phyloP scores from a whole-genome alignment of 164 flowering plant species.

The Houttuynia cordata region DNA sequence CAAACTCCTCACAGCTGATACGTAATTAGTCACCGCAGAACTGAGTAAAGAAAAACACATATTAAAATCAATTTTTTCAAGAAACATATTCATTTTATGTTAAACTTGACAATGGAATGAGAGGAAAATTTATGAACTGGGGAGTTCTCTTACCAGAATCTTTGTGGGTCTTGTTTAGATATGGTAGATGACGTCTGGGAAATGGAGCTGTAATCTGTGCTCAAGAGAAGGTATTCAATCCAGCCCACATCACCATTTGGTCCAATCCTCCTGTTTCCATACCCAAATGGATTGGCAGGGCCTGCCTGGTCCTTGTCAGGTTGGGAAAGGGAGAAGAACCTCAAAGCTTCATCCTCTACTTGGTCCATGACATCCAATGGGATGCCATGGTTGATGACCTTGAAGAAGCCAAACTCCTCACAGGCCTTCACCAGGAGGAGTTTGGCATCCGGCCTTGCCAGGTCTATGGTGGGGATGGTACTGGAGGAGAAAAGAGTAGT shows the following conservation, averaged over 20 bases:
- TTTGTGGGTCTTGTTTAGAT: slow-evolving; percentile 30
- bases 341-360: slow-evolving; percentile 45
- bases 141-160: too few relatives aligned
- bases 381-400: slow-evolving; percentile 68
- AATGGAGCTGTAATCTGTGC: slow-evolving; percentile 24
- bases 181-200: slow-evolving; percentile 19
- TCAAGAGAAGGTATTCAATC: slow-evolving; percentile 76
- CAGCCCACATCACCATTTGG: slow-evolving; percentile 89
- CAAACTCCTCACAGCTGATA: slow-evolving; percentile 37
- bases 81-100: too few relatives aligned
- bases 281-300: slow-evolving; percentile 69
- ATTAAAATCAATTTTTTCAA: too few relatives aligned
- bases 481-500: slow-evolving; percentile 4
- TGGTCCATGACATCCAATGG: slow-evolving; percentile 34
- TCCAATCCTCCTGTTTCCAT: slow-evolving; percentile 71
- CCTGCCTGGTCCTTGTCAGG: slow-evolving; percentile 54
- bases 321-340: slow-evolving; percentile 50
- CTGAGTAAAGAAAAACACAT: too few relatives aligned
- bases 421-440: slow-evolving; percentile 50
- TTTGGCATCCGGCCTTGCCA: slow-evolving; percentile 41
- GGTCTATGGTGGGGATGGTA: slow-evolving; percentile 56
- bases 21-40: slow-evolving; percentile 32
- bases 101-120: too few relatives aligned
- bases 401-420: slow-evolving; percentile 77
- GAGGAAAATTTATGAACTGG: too few relatives aligned